phyloP scores from a whole-genome alignment of 1,139 yeast genomes.

The Sugiyamaella novakii region DNA sequence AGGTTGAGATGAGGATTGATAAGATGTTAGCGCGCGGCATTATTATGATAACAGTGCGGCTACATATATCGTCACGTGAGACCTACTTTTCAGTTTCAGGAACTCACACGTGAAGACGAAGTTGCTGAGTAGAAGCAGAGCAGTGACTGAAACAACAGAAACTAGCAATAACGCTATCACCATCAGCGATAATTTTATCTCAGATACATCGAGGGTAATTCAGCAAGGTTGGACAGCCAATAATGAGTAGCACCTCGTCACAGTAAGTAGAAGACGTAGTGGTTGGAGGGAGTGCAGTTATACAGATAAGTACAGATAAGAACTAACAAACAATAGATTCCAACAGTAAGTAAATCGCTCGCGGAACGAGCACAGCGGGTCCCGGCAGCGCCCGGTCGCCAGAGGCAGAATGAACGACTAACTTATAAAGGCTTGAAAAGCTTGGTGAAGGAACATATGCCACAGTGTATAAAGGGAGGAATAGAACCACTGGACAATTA shows the following conservation, averaged over 20 bases:
- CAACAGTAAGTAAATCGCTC: constrained; percentile 30
- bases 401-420: constrained; percentile 7
- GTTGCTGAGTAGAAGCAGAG: too few relatives aligned
- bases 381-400: not conserved
- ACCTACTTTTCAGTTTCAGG: too few relatives aligned
- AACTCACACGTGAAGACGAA: constrained; percentile 1
- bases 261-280: constrained; percentile 29
- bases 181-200: too few relatives aligned
- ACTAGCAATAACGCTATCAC: too few relatives aligned
- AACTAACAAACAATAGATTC: constrained; percentile 29
- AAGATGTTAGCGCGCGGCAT: not conserved
- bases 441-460: constrained; percentile 98
- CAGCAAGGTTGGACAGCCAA: too few relatives aligned
- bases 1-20: not conserved
- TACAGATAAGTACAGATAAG: not conserved
- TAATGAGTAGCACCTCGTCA: constrained; percentile 35
- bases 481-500: constrained; percentile 85
- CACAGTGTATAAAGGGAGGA: constrained; percentile 94
- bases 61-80: too few relatives aligned
- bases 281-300: not conserved
- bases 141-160: too few relatives aligned
- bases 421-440: constrained; percentile 62
- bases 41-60: too few relatives aligned
- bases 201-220: too few relatives aligned
- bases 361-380: too few relatives aligned